Conservation (phyloP, 257 asterid genomes). For the Jacaranda copaia region DNA sequence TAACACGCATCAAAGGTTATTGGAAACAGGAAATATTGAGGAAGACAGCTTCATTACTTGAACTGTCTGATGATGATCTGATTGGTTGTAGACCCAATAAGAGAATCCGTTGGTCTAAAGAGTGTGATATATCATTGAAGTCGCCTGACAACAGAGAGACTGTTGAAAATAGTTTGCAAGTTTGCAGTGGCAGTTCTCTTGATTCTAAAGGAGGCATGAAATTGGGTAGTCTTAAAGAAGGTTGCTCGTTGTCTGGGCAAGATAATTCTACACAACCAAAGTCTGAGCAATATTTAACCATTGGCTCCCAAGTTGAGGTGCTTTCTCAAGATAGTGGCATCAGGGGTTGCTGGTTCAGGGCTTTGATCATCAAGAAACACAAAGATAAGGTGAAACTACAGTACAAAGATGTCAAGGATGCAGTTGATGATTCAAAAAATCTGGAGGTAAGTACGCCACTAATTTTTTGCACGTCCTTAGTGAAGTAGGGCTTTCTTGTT, state of each 20-base stretch:
- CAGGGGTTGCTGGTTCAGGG: conserved; percentile 95
- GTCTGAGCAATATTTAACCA: conserved; percentile 37
- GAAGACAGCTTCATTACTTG: conserved; percentile 36
- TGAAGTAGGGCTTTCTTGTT: background rate
- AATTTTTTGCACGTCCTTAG: background rate
- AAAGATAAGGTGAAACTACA: conserved; percentile 75
- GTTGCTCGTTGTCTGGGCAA: conserved; percentile 26
- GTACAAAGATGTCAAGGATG: conserved; percentile 81
- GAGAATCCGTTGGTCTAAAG: conserved; percentile 65
- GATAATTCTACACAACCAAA: conserved; percentile 25
- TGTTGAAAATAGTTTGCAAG: conserved; percentile 35
- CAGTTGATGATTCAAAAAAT: conserved; percentile 65
- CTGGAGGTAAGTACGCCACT: conserved; percentile 61
- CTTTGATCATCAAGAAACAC: conserved; percentile 66
- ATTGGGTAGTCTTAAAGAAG: conserved; percentile 29
- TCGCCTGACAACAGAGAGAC: conserved; percentile 36
- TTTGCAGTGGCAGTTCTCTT: conserved; percentile 3
- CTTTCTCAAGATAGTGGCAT: conserved; percentile 90
- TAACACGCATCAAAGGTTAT: conserved; percentile 73
- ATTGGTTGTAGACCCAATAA: conserved; percentile 62
- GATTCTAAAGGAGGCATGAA: conserved; percentile 27
- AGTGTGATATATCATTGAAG: conserved; percentile 39
- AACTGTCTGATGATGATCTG: conserved; percentile 36
- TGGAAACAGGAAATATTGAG: conserved; percentile 72
- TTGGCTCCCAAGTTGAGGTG: conserved; percentile 82